Conservation (phyloP, 1,284 basidiomycete genomes). For the Phylloporus sp. region DNA sequence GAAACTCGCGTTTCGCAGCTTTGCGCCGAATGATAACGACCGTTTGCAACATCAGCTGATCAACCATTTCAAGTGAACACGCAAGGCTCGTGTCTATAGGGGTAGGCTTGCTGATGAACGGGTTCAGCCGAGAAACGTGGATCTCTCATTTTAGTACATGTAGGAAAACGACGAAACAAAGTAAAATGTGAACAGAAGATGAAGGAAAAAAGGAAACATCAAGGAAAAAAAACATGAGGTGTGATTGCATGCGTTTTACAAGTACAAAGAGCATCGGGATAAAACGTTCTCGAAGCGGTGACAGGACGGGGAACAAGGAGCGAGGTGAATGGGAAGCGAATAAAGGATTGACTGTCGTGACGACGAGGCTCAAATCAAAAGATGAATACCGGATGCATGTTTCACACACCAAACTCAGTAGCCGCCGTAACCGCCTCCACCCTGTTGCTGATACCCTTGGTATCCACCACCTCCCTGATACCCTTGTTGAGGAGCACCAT, state of each 20-base stretch:
- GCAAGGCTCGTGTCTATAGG: too few species aligned
- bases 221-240: neutral
- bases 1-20: too few species aligned
- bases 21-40: too few species aligned
- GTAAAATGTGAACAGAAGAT: neutral
- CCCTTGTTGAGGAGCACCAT: constrained; percentile 27
- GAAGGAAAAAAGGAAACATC: neutral
- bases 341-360: neutral
- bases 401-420: constrained; percentile 29
- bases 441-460: constrained; percentile 30
- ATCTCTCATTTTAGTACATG: neutral
- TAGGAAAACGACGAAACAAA: neutral
- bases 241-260: constrained; percentile 25
- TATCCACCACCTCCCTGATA: constrained; percentile 31
- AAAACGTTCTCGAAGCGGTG: constrained; percentile 8
- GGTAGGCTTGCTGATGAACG: too few species aligned
- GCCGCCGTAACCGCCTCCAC: constrained; percentile 25
- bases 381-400: neutral
- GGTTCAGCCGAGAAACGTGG: neutral
- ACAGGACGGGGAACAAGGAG: neutral
- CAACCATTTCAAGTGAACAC: too few species aligned
- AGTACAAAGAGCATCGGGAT: constrained; percentile 20
- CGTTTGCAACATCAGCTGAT: too few species aligned
- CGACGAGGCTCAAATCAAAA: constrained; percentile 13
- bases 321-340: neutral